Conservation (phyloP, 2,329 filamentous ascomycete species). For the Stenocarpella maydis region DNA sequence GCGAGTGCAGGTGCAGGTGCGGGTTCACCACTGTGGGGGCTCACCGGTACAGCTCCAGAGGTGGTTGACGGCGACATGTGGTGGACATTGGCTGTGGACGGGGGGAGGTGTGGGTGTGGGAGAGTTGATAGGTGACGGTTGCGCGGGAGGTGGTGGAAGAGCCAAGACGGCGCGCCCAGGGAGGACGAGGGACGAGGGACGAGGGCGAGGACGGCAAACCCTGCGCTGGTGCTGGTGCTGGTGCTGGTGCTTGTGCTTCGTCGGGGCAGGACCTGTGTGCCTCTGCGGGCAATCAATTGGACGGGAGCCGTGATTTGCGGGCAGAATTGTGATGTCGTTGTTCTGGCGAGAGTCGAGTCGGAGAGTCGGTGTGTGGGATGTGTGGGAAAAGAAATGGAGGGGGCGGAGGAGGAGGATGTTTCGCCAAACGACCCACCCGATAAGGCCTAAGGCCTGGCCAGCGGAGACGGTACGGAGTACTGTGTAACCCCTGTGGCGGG, state of each 20-base stretch:
- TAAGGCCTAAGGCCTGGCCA: slow-evolving; percentile 28
- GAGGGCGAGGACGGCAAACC: slow-evolving; percentile 15
- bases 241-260: slow-evolving; percentile 20
- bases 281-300: slow-evolving; percentile 14
- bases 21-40: slow-evolving; percentile 39
- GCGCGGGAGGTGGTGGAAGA: slow-evolving; percentile 29
- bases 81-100: slow-evolving; percentile 59
- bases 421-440: slow-evolving; percentile 28
- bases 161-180: slow-evolving; percentile 3
- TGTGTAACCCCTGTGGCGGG: neutral
- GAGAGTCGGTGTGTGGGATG: slow-evolving; percentile 34
- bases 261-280: slow-evolving; percentile 16
- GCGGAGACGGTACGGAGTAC: neutral
- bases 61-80: slow-evolving; percentile 62
- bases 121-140: slow-evolving; percentile 41
- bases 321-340: slow-evolving; percentile 5
- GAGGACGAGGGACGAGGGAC: neutral
- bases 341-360: slow-evolving; percentile 19
- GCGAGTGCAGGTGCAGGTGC: slow-evolving; percentile 38
- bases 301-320: slow-evolving; percentile 11
- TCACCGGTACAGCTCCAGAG: slow-evolving; percentile 57
- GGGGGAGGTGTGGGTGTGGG: slow-evolving; percentile 40
- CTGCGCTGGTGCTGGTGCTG: slow-evolving; percentile 16
- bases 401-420: slow-evolving; percentile 30
- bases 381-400: slow-evolving; percentile 29